Base-by-base conservation (phyloP, 2,329 filamentous ascomycete species). In the Alternaria triticina region DNA sequence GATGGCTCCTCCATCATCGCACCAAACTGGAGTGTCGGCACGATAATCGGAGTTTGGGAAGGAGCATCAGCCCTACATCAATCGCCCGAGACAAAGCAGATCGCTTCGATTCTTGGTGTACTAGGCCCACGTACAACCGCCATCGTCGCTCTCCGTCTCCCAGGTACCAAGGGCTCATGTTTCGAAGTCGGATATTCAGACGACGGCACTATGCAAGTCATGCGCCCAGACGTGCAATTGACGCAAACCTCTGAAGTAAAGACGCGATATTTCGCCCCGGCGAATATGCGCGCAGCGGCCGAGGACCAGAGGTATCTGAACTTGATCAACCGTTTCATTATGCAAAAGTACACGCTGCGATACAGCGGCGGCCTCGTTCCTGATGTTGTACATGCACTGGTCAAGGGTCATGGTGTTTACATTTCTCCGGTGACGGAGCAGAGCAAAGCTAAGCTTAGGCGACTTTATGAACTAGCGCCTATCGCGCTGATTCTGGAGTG, bases 291-390 rank as follows among this genome's bases (percentile, higher is more conserved):
- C 10, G 82, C 85, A 0, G 87, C 88, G 0, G 83, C 84, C 0
- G 84, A 89, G 17, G 79, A 85, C 47, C 69, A 76, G 6, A 67
- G 68, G 27, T 90, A 90, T 73, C 81, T 83, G 74, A 61, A 54
- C 0, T 81, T 90, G 0, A 77, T 90, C 5, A 77, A 78, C 23
- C 74, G 80, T 6, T 89, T 84, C 62, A 84, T 90, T 8, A 50
- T 64, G n/a, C 73, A 84, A 44, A 83, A 82, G 68, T 90, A 89
- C 72, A 89, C 88, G 1, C 79, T 90, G 40, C 80, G 88, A 3
- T 90, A 90, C 69, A 84, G 83, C 17, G 88, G 88, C 0, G 88
- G 88, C 0, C 75, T 90, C 4, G 88, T 90, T 4, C 88, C 88
- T 0, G 88, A 90, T 59, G 78, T 90, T 0, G 84, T 86, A 12